Evolutionary conservation across 352 stramenopile genomes (phyloP).

Genomic region (Globisporangium orthogonon): DNA sequence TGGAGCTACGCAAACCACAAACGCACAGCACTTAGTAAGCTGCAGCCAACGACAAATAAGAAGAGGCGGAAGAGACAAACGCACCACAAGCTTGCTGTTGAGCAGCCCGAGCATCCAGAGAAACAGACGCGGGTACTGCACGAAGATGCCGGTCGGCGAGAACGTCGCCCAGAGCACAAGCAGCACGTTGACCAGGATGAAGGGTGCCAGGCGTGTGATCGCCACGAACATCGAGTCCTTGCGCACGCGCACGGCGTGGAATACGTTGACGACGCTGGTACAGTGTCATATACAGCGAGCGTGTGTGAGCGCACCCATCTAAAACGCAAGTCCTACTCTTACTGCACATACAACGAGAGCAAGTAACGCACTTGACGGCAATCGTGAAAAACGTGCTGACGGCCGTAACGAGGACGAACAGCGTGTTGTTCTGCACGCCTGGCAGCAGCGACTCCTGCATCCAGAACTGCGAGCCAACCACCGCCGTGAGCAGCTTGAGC

Average conservation of each 20-base stretch:
- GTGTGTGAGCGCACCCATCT: too few relatives aligned
- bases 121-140: conserved; percentile 69
- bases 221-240: conserved; percentile 73
- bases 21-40: too few relatives aligned
- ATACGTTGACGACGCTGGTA: conserved; percentile 58
- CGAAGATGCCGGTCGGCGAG: conserved; percentile 72
- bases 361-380: conserved; percentile 60
- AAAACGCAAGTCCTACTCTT: too few relatives aligned
- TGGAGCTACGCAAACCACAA: conserved; percentile 45
- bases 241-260: conserved; percentile 59
- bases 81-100: conserved; percentile 85
- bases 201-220: conserved; percentile 71
- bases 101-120: conserved; percentile 84
- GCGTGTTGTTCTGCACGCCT: conserved; percentile 76
- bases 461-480: conserved; percentile 65
- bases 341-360: too few relatives aligned
- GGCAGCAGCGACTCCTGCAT: conserved; percentile 37
- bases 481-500: conserved; percentile 70
- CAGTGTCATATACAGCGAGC: conserved; percentile 2
- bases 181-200: conserved; percentile 67
- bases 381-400: conserved; percentile 56
- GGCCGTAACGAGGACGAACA: conserved; percentile 68
- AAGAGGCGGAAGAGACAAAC: conserved; percentile 5
- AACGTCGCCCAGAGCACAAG: conserved; percentile 60
- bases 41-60: background rate